phyloP scores from a whole-genome alignment of 139 green algal species.

The Pseudopediastrum boryanum region DNA sequence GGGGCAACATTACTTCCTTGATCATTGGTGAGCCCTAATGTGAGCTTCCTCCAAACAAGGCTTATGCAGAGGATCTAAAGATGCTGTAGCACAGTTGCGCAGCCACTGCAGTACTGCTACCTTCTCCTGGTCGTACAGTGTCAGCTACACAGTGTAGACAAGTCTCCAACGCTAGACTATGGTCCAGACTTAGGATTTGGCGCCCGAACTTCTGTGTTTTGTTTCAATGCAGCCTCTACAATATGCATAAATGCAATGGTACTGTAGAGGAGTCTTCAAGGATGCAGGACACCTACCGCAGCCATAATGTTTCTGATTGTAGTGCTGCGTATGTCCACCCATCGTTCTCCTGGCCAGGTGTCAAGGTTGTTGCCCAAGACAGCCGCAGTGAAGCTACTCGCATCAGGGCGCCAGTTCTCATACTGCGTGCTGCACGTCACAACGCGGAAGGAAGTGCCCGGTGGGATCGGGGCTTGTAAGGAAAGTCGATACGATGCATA shows the following conservation, averaged over 20 bases:
- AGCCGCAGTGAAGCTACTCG: background rate
- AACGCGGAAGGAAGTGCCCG: background rate
- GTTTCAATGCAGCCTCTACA: background rate
- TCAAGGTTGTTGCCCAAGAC: background rate
- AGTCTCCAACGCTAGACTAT: background rate
- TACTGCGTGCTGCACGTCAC: slow-evolving; percentile 9
- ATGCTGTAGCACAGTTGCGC: too few relatives aligned
- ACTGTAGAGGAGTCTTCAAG: background rate
- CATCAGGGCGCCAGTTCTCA: slow-evolving; percentile 18
- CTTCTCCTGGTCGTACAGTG: background rate
- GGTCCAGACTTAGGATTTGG: background rate
- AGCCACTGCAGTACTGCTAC: too few relatives aligned
- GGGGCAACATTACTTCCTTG: too few relatives aligned
- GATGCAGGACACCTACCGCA: background rate
- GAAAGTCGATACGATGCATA: background rate
- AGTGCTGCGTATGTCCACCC: slow-evolving; percentile 4
- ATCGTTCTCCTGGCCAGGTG: slow-evolving; percentile 5
- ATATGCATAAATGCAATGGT: background rate
- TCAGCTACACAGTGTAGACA: background rate
- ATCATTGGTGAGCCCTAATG: too few relatives aligned
- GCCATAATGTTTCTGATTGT: slow-evolving; percentile 2
- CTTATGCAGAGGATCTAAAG: too few relatives aligned
- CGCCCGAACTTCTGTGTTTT: background rate
- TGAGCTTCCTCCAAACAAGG: too few relatives aligned
- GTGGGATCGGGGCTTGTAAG: background rate